Percentiles rank a stretch among this genome's conserved stretches.
These are phyloP conservation scores for Lactifluus subvellereus DNA, from an alignment of 768 basidiomycete species.

Conservation along the genomic window DNA sequence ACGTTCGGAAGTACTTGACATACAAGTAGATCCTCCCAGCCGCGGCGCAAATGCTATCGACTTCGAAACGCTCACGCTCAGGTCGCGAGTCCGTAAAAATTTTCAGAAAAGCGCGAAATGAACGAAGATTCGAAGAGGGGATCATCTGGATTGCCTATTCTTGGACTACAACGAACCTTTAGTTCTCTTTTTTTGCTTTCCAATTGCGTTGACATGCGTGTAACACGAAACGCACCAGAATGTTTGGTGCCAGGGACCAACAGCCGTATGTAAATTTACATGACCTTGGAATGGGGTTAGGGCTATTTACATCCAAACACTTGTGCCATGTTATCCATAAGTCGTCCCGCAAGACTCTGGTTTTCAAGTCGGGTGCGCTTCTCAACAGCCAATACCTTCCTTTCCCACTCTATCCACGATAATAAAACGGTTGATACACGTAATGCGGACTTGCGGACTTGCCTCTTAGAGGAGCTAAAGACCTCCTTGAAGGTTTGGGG, in stretches of 20 bases:
- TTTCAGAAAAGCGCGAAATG: background rate
- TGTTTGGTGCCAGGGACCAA: too few relatives aligned
- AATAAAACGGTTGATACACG: background rate
- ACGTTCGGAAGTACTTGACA: background rate
- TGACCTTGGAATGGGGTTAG: conserved; percentile 9
- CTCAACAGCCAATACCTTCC: background rate
- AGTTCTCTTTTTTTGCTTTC: too few relatives aligned
- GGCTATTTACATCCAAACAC: background rate
- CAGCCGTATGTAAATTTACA: too few relatives aligned
- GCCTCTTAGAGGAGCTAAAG: conserved; percentile 51
- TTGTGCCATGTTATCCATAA: background rate
- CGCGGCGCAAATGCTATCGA: background rate
- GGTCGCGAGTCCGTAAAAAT: background rate
- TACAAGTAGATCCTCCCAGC: background rate
- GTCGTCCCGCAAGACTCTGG: background rate
- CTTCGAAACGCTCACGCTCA: too few relatives aligned
- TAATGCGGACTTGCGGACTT: conserved; percentile 45
- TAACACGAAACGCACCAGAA: too few relatives aligned
- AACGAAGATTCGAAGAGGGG: background rate
- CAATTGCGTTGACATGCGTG: too few relatives aligned
- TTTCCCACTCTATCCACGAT: background rate
- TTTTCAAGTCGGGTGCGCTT: background rate
- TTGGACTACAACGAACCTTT: background rate
- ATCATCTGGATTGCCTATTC: background rate
- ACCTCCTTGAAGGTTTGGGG: conserved; percentile 57